Percentiles rank a stretch among this genome's conserved stretches.
phyloP scores from a whole-genome alignment of 352 stramenopile species.

The Phytopythium chamaehyphon region DNA sequence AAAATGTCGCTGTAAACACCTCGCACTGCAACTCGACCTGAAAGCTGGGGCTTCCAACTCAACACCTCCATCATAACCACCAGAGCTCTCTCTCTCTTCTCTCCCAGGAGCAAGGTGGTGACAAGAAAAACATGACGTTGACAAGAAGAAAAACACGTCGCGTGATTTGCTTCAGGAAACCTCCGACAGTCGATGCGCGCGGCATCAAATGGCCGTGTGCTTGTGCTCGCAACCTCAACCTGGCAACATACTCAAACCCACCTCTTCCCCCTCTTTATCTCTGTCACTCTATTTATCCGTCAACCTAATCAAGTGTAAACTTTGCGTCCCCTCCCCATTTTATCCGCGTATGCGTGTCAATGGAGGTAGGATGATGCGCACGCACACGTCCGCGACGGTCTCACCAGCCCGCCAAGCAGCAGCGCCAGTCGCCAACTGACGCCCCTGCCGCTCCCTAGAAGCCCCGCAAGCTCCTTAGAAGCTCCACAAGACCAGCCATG shows the following conservation, averaged over 20 bases:
- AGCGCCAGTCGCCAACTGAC: neutral
- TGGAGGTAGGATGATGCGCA: neutral
- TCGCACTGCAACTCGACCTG: too few relatives aligned
- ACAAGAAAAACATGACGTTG: too few relatives aligned
- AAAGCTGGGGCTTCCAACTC: too few relatives aligned
- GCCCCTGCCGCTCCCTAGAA: neutral
- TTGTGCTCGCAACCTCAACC: conserved; percentile 5
- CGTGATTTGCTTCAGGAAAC: too few relatives aligned
- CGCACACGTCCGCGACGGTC: neutral
- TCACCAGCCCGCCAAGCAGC: neutral
- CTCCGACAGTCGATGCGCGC: too few relatives aligned
- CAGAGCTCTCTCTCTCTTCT: too few relatives aligned
- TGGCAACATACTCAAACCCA: neutral
- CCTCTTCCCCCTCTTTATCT: neutral
- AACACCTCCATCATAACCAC: too few relatives aligned
- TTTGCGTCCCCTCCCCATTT: neutral
- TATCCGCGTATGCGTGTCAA: neutral
- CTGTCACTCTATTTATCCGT: conserved; percentile 1
- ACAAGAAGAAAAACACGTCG: too few relatives aligned
- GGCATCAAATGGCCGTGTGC: conserved; percentile 6
- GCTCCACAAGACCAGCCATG: neutral
- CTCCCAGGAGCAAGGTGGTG: too few relatives aligned
- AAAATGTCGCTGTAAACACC: too few relatives aligned
- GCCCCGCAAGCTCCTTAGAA: too few relatives aligned
- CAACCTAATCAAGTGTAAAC: neutral